phyloP scores from a whole-genome alignment of 805 yeast species.

The Barnettozyma wickerhamii region DNA sequence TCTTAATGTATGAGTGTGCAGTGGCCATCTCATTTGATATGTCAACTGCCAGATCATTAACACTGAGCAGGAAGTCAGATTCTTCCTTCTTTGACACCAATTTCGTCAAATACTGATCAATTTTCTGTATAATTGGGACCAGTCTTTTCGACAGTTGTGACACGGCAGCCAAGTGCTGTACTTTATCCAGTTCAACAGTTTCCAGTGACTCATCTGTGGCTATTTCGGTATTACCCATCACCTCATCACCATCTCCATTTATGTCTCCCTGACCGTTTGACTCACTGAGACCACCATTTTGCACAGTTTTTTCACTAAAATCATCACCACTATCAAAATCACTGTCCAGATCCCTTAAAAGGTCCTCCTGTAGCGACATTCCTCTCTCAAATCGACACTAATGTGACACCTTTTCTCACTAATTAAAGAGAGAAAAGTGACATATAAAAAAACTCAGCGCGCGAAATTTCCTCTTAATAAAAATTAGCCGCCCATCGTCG shows the following conservation, averaged over 20 bases:
- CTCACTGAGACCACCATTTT: not conserved
- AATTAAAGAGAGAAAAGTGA: too few species aligned
- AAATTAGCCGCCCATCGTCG: too few species aligned
- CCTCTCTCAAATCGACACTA: not conserved
- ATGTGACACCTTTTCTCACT: not conserved
- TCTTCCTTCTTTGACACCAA: conserved; percentile 30
- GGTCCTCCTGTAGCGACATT: conserved; percentile 23
- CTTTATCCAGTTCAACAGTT: conserved; percentile 8
- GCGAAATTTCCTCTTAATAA: too few species aligned
- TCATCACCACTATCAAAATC: conserved; percentile 10
- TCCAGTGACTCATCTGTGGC: conserved; percentile 9
- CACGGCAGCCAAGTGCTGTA: conserved; percentile 13
- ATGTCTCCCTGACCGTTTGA: too few species aligned
- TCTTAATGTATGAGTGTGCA: conserved; percentile 45
- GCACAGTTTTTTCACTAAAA: conserved; percentile 1
- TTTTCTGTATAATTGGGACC: conserved; percentile 13
- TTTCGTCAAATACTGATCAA: conserved; percentile 16
- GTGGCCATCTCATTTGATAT: conserved; percentile 50
- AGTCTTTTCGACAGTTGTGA: conserved; percentile 14
- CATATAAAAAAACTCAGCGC: too few species aligned
- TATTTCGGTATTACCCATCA: conserved; percentile 12
- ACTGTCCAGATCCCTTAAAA: conserved; percentile 30
- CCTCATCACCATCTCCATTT: conserved; percentile 9
- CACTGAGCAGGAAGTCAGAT: conserved; percentile 44
- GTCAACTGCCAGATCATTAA: conserved; percentile 52